Evolutionary conservation across 441 rosid species (phyloP).

Genomic region (Syzygium malaccense): DNA sequence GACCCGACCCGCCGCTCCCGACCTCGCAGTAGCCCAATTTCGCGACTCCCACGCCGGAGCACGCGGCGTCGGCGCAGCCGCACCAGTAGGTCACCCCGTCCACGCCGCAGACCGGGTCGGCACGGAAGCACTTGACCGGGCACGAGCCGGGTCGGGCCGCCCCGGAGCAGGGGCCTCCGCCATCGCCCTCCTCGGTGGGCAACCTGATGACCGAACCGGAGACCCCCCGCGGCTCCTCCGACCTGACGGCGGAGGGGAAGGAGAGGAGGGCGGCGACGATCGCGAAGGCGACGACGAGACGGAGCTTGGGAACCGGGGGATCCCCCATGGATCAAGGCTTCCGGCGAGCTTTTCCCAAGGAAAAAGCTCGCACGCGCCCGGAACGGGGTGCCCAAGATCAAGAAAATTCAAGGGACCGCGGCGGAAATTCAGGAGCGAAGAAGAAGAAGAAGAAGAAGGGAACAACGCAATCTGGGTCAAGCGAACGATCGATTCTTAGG

Average conservation of each 20-base stretch:
- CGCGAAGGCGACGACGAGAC: background rate
- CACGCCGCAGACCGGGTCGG: conserved; percentile 78
- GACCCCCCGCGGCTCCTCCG: conserved; percentile 18
- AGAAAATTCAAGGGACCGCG: background rate
- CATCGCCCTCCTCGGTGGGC: conserved; percentile 8
- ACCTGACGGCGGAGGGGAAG: background rate
- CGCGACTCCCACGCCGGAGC: conserved; percentile 53
- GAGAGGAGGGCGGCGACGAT: background rate
- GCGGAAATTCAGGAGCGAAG: background rate
- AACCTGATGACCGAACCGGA: background rate
- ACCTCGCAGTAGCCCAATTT: conserved; percentile 66
- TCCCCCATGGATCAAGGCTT: background rate
- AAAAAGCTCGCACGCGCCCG: background rate
- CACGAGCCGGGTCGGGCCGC: conserved; percentile 29
- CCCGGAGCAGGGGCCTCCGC: conserved; percentile 21
- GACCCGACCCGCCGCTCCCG: conserved; percentile 52
- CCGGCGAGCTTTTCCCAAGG: background rate
- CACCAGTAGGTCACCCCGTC: conserved; percentile 87
- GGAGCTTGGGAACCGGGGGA: background rate
- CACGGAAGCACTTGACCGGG: conserved; percentile 67
- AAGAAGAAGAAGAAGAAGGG: background rate
- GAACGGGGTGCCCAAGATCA: background rate
- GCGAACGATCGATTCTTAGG: background rate
- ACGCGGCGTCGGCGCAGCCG: conserved; percentile 71
- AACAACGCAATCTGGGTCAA: background rate